These are phyloP conservation scores for Knoxdaviesia capensis DNA, from an alignment of 2,329 filamentous ascomycete species.

Conservation along the genomic window DNA sequence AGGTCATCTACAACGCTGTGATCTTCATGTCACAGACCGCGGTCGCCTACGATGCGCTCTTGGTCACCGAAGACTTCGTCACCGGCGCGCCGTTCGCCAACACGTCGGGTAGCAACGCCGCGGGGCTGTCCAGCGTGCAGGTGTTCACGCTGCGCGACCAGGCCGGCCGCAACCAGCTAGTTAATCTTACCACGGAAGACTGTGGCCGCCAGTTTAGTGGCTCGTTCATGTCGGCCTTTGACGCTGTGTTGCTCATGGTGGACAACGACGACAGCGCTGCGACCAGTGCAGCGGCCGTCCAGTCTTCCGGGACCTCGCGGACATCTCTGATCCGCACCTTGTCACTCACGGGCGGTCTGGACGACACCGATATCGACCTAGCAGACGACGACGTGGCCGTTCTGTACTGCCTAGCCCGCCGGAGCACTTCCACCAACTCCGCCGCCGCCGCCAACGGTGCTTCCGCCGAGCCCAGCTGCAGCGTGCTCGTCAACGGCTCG, in stretches of 20 bases:
- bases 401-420: constrained; percentile 14
- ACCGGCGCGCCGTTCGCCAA: constrained; percentile 17
- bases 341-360: too few species aligned
- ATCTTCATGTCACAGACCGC: constrained; percentile 20
- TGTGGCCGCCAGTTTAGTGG: constrained; percentile 14
- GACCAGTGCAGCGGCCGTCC: background rate
- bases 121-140: constrained; percentile 13
- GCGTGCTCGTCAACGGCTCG: constrained; percentile 20
- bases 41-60: constrained; percentile 12
- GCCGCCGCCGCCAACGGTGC: too few species aligned
- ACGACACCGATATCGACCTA: constrained; percentile 1
- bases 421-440: background rate
- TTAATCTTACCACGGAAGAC: constrained; percentile 11
- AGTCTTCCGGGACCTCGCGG: too few species aligned
- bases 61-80: constrained; percentile 16
- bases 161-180: constrained; percentile 11
- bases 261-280: constrained; percentile 2
- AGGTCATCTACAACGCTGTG: constrained; percentile 30
- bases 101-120: constrained; percentile 13
- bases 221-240: constrained; percentile 13
- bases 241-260: constrained; percentile 15
- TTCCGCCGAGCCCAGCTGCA: constrained; percentile 12
- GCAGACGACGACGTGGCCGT: constrained; percentile 5
- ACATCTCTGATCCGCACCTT: too few species aligned
- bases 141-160: constrained; percentile 15